Base-by-base conservation (phyloP, 768 basidiomycete species). In the Tricholoma saponaceum region DNA sequence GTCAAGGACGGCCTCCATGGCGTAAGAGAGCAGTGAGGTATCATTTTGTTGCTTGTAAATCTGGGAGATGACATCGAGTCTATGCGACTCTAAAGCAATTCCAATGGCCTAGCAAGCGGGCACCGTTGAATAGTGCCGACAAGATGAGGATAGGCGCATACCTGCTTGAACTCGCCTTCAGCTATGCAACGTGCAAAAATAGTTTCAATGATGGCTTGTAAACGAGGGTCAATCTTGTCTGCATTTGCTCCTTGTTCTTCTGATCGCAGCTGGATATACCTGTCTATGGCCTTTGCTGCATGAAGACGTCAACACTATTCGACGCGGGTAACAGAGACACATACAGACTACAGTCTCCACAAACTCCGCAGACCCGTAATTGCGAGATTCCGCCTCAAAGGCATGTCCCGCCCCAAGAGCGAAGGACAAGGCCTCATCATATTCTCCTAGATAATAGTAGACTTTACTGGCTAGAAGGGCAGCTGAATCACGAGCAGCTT, bases 391-490 rank as follows among this genome's bases (percentile, higher is more conserved):
- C 1, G 77, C 79, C 69, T 92, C 87, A 67, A 98, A 98, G 69
- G 90, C 88, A 70, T 75, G 79, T 56, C 91, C 94, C 16, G 96
- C 92, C 57, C 90, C 89, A 49, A 99, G 84, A 20, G 97, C 97
- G 67, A 98, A 98, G 12, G 92, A 89, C 58, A 99, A 82, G 26
- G 95, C 92, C 70, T 99, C 97, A 67, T 95, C 93, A 64, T 96
- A 91, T 70, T 93, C 92, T 62, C 91, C 94, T 51, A 99, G 80
- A 80, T 90, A 96, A 75, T 94, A 98, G 74, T 98, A 98, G 51
- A 98, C 91, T 71, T 98, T 98, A 80, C 94, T 95, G n/a, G 91
- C 89, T 26, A 99, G 81, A 52, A 98, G 78, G 20, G 95, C 93
- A 18, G 97, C 95, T 52, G 86, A 82, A 65, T 90, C 84, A 35